Base-by-base conservation (phyloP, 2,329 filamentous ascomycete genomes). In the Fusarium cicatricum region DNA sequence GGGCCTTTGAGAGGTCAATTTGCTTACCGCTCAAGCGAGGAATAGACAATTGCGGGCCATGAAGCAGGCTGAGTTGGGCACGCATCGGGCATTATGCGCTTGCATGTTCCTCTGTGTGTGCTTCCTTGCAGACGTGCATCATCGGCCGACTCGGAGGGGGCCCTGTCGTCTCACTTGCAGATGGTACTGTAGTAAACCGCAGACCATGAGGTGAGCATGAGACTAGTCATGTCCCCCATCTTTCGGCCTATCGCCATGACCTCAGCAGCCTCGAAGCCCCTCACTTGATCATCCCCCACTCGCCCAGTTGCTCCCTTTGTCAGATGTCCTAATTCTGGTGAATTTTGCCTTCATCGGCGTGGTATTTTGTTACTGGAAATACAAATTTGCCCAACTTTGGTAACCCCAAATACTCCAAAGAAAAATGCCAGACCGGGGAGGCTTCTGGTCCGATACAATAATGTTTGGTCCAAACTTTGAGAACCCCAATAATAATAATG, bases 381-480 rank as follows among this genome's bases (percentile, higher is more conserved):
- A 62, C 60, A 59, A 67, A 52, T 51, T 57, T 52, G 53, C 47
- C 62, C 42, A 63, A 58, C 42, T 54, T 60, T 52, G 42, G 48
- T 40, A 60, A 53, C 60, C 55, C 66, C 60, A 52, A 46, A 65
- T 65, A 69, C 66, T 69, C 66, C 66, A 55, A 68, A 59, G 48
- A 56, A 65, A 58, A 34, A 31, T 55, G 46, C 66, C 55, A 59
- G 42, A 47, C 51, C 46, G 37, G 52, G 37, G 43, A 58, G 43
- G 46, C 49, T 58, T 66, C 53, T 68, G 65, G 59, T 68, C 51
- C 50, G 60, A 63, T 42, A 54, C 46, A 55, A 52, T 43, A 52
- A 57, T 47, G 49, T 68, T 52, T 54, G n/a, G 64, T 56, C 64
- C 67, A 64, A 67, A 59, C 53, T 56, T 60, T 52, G 56, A 65